These are phyloP conservation scores for Leccinum sublutescens DNA, from an alignment of 768 basidiomycete genomes.

Conservation along the genomic window DNA sequence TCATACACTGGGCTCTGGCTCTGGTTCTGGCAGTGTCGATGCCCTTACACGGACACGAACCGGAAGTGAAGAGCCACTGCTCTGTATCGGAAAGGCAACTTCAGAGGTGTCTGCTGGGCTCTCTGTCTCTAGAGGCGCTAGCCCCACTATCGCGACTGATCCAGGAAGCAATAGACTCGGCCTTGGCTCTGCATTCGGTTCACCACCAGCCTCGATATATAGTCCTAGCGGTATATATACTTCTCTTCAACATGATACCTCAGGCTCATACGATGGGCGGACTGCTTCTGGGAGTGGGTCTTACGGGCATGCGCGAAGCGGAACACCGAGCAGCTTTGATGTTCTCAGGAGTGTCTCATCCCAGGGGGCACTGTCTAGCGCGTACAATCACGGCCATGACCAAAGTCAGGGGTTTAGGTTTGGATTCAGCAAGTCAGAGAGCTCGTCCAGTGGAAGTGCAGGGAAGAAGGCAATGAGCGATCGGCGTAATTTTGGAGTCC, in stretches of 20 bases:
- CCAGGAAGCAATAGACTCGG: conserved; percentile 9
- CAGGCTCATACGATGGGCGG: conserved; percentile 19
- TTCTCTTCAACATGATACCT: conserved; percentile 12
- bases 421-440: too few species aligned
- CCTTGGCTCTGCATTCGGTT: conserved; percentile 34
- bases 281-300: conserved; percentile 26
- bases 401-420: conserved; percentile 16
- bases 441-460: too few species aligned
- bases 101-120: conserved; percentile 6
- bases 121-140: conserved; percentile 10
- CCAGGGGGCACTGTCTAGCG: conserved; percentile 28
- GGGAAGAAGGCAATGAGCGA: conserved; percentile 9
- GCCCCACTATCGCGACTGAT: conserved; percentile 5
- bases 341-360: conserved; percentile 31
- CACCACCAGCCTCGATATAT: conserved; percentile 20
- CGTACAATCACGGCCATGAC: conserved; percentile 16
- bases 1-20: conserved; percentile 29
- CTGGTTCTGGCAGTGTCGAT: conserved; percentile 25
- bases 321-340: conserved; percentile 27
- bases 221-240: conserved; percentile 16
- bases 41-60: conserved; percentile 28
- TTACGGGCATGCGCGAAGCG: conserved; percentile 24
- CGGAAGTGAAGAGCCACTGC: conserved; percentile 31
- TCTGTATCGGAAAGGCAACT: conserved; percentile 16
- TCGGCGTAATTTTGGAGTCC: conserved; percentile 20